Base-by-base conservation (phyloP, 2,329 filamentous ascomycete genomes). In the Fusarium scirpi region DNA sequence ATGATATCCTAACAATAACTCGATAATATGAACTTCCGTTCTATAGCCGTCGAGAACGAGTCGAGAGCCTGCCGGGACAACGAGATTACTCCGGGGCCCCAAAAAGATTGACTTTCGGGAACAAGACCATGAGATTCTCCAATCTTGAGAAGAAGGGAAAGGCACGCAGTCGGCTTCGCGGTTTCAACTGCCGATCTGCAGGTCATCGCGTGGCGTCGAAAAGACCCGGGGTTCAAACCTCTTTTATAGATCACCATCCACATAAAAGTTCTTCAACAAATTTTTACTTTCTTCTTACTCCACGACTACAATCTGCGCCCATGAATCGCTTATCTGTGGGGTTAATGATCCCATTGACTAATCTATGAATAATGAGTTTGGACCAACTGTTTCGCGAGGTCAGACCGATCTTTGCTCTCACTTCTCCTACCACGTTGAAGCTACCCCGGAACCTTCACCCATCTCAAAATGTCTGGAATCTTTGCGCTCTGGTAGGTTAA, bases 1-100 rank as follows among this genome's bases (percentile, higher is more conserved):
- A 69, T 69, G 57, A 62, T 69, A 70, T 69, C 67, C 67, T 69
- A 69, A 69, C 67, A 45, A 32, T 52, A 69, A 70, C 58, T 67
- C 67, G 53, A 30, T 24, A 34, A 29, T 54, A 18, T 40, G 18
- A 20, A 16, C 18, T 4, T 53, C 38, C 52, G 47, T 32, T 38
- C 12, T 53, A 38, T 22, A 29, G 10, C 18, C 25, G 30, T 49
- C 41, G 8, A 62, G 45, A 56, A 40, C 30, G n/a, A 56, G 20
- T 44, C 59, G 63, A 24, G 15, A 47, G 29, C 30, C 40, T 43
- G 24, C 56, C 52, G 44, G 67, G 67, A 56, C 53, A 67, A 61
- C 62, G 46, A 70, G 67, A 70, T 69, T 58, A 58, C 52, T 58
- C 44, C 48, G 47, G 62, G 62, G 62, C 54, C 67, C 32, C 63